Conservation (phyloP, 495 filamentous ascomycete genomes). For the Staphylotrichum longicolle region DNA sequence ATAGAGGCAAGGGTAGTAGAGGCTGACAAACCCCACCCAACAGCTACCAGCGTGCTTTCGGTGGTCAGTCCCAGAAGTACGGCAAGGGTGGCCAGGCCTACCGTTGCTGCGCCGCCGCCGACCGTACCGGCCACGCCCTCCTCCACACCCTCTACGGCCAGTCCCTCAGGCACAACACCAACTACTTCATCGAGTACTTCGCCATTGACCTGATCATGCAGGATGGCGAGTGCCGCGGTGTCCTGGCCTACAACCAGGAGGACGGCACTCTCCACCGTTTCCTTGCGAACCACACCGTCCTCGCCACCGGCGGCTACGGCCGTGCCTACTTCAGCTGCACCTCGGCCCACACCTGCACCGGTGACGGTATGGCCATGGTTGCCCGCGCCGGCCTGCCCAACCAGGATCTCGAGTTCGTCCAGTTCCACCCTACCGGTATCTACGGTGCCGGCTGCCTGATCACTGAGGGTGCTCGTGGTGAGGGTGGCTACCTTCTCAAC, state of each 20-base stretch:
- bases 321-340: conserved; percentile 98
- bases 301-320: conserved; percentile 95
- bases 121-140: conserved; percentile 92
- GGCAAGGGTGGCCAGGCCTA: conserved; percentile 97
- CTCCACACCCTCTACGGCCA: conserved; percentile 98
- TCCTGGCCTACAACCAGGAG: conserved; percentile 96
- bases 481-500: conserved; percentile 97
- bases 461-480: conserved; percentile 95
- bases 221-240: conserved; percentile 91
- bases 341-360: conserved; percentile 95
- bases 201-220: conserved; percentile 95
- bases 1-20: not conserved
- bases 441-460: conserved; percentile 98
- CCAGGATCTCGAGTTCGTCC: conserved; percentile 99
- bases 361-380: conserved; percentile 99
- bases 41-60: conserved; percentile 91
- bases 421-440: conserved; percentile 99
- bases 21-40: conserved; percentile 14
- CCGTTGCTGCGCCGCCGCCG: conserved; percentile 90
- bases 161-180: conserved; percentile 93
- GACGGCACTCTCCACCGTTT: conserved; percentile 96
- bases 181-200: conserved; percentile 99
- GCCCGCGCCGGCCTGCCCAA: conserved; percentile 95
- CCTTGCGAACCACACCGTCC: conserved; percentile 90
- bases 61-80: conserved; percentile 91